Evolutionary conservation across 768 basidiomycete species (phyloP), one percentile per base, ranked within the genome.

Genomic region (Cubamyces lactineus): DNA sequence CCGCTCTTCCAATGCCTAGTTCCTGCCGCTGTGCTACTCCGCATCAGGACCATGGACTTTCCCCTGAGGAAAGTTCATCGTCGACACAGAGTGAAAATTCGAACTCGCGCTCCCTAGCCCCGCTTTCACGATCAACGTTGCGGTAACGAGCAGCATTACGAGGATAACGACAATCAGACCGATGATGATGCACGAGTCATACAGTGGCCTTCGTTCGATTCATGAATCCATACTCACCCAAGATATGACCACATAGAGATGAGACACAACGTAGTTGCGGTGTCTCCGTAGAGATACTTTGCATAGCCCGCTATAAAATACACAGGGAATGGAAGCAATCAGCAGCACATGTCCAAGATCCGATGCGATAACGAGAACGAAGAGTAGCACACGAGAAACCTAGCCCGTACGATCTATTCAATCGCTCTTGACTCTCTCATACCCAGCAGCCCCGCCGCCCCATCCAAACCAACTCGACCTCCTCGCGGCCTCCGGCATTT

Each of bases 401-500:
- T 6, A 34, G 34, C 34, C 34, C 34, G 34, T 34, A 11, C 34
- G 34, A 34, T 34, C 34, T 34, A 34, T 19, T 66, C 40, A 68
- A 9, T 86, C 84, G 56, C 64, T 78, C 78, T 86, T 86, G 40
- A 84, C 80, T 46, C 79, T 71, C 64, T 85, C 82, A 62, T 84
- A 82, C 2, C 77, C 78, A 60, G 76, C 74, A 38, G 71, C 68
- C 21, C 66, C 55, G n/a, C 72, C 59, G 15, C 78, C 75, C 71
- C 82, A 79, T 70, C 83, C 80, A 70, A 86, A 86, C 84, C 84
- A 86, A 56, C 82, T 81, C 55, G 74, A 70, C 30, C 78, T 70
- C 64, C 72, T 71, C 30, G 67, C 70, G 39, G 67, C 71, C 2
- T 62, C 70, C 0, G 76, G 74, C 56, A 64, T 57, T 38, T 54